Evolutionary conservation across 2,329 filamentous ascomycete species (phyloP), one percentile per base, ranked within the genome.

Genomic region (Botrytis aclada): DNA sequence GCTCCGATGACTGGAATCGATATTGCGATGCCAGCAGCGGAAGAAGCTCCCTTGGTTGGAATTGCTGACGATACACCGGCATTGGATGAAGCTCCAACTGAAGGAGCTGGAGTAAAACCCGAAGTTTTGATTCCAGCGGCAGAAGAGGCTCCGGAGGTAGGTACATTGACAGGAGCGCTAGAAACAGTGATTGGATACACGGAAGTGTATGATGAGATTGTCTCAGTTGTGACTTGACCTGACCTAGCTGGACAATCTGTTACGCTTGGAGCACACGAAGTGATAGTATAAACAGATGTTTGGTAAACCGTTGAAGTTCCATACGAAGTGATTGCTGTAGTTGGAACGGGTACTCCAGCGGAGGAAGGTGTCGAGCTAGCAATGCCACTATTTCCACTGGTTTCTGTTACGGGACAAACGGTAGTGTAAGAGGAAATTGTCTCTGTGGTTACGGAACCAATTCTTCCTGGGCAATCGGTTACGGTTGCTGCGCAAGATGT

Each of bases 271-370:
- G 80, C 83, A 77, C 85, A 87, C 76, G 83, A 84, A 70, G 85
- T 88, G 80, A 88, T 82, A 71, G 87, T 88, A 76, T 83, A 82
- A 74, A 85, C 79, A 1, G 82, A 80, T 61, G 87, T 88, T 73
- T 83, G 84, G 82, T 83, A 86, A 78, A 88, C 80, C 51, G 86
- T 87, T 4, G 85, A 85, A 73, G 77, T 79, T 34, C 83, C 78
- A 47, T 78, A 79, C 22, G 72, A 45, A 16, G 74, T 74, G 20
- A 39, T 18, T 14, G 66, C 45, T 18, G 47, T 69, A 3, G 62
- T 69, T n/a, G 70, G 62, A 32, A 67, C 39, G 54, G 72, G 69
- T 9, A 47, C 58, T 60, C 25, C 32, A 14, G 22, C 41, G 9
- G 70, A 25, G 39, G 61, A 45, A 32, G 67, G 58, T 20, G 65